Evolutionary conservation across 352 stramenopile genomes (phyloP).

Genomic region (Plasmopara viticola): DNA sequence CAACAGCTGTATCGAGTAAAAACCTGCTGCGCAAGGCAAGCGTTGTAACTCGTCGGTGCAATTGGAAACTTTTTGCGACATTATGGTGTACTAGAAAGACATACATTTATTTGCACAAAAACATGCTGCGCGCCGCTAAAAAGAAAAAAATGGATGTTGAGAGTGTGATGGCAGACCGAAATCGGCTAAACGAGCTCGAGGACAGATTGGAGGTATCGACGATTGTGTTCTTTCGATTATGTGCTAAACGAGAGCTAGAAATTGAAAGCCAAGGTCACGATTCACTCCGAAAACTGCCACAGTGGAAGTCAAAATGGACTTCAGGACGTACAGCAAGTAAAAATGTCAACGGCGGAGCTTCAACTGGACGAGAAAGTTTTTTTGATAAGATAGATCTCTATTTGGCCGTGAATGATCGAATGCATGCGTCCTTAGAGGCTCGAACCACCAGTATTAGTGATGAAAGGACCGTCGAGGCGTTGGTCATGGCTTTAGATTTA

Average conservation of each 20-base stretch:
- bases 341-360: constrained; percentile 2
- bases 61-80: constrained; percentile 59
- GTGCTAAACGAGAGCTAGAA: constrained; percentile 54
- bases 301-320: constrained; percentile 67
- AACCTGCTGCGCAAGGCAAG: constrained; percentile 7
- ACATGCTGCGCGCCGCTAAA: constrained; percentile 44
- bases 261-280: constrained; percentile 59
- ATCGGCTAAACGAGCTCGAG: constrained; percentile 54
- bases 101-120: constrained; percentile 76
- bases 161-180: constrained; percentile 36
- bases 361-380: constrained; percentile 11
- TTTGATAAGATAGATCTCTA: constrained; percentile 54
- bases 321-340: constrained; percentile 25
- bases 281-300: constrained; percentile 55
- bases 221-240: constrained; percentile 78
- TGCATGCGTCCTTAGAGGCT: constrained; percentile 45
- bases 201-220: constrained; percentile 66
- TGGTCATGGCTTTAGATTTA: constrained; percentile 60
- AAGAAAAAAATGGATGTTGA: constrained; percentile 62
- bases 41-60: constrained; percentile 16
- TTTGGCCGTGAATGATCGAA: constrained; percentile 46
- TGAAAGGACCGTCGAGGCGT: constrained; percentile 42
- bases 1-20: neutral
- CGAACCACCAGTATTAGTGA: constrained; percentile 39
- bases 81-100: constrained; percentile 57